Base-by-base conservation (phyloP, 345 rosid genomes). In the Camelina sativa region DNA sequence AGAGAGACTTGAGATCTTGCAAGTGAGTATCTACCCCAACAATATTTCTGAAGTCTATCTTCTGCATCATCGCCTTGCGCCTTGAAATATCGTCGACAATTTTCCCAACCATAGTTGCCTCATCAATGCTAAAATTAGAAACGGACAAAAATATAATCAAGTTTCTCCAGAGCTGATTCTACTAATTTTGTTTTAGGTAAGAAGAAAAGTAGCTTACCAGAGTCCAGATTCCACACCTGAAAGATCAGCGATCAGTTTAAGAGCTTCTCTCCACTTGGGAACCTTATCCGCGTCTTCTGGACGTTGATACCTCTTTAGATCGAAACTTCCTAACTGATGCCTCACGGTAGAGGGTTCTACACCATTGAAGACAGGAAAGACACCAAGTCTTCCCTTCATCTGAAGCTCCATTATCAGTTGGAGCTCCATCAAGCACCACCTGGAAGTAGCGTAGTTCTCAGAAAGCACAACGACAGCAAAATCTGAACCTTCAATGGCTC, bases 331-430 rank as follows among this genome's bases (percentile, higher is more conserved):
- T 1, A 0, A 5, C 51, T 80, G 75, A 11, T 69, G 23, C 46
- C 72, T 58, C 6, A 58, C 71, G 11, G 2, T 25, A 6, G 79
- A 67, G 0, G 79, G 82, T 4, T 63, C 28, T 7, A 78, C 62
- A 4, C 28, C 8, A n/a, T 59, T 52, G 70, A 78, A 78, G 38
- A 78, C n/a, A 4, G 79, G 82, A 15, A 79, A 6, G 7, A 74
- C 82, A 1, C 1, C 15, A 11, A 62, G 15, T 15, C 28, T 30
- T 3, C 15, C 2, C 38, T 35, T 6, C 35, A 32, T 6, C 35
- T 32, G 35, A 32, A 32, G 35, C 35, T 32, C 8, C 35, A 32
- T 32, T 32, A 32, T 32, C 35, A 32, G 8, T 32, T 32, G 35
- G 35, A 32, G 35, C 35, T 32, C 35, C 35, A 32, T 32, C 8